These are phyloP conservation scores for Botrytis fragariae DNA, from an alignment of 2,329 filamentous ascomycete genomes.

Conservation along the genomic window DNA sequence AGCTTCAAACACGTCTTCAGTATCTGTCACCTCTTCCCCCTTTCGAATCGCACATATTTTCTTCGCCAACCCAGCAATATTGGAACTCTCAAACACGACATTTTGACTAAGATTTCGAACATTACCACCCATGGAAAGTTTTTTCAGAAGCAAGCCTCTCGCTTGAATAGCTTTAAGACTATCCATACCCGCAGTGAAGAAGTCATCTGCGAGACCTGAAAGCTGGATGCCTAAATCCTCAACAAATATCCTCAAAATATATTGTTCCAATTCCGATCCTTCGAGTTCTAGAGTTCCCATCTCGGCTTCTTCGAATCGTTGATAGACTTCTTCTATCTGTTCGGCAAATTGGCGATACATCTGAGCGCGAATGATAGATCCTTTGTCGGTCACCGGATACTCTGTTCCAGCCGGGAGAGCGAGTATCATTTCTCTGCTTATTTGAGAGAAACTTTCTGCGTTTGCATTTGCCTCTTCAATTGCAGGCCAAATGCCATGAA, in stretches of 20 bases:
- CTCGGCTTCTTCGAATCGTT: slow-evolving; percentile 31
- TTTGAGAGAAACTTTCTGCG: slow-evolving; percentile 50
- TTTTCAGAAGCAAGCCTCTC: slow-evolving; percentile 49
- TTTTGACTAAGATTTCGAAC: slow-evolving; percentile 48
- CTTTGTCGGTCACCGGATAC: slow-evolving; percentile 52
- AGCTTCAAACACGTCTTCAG: slow-evolving; percentile 32
- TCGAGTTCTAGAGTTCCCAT: slow-evolving; percentile 26
- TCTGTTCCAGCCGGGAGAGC: slow-evolving; percentile 44
- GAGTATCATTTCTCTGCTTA: slow-evolving; percentile 51
- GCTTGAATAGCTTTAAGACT: slow-evolving; percentile 56
- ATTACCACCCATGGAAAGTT: slow-evolving; percentile 48
- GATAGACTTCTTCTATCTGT: slow-evolving; percentile 44
- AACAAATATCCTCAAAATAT: slow-evolving; percentile 31
- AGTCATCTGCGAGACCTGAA: slow-evolving; percentile 44
- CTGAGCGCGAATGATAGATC: slow-evolving; percentile 50
- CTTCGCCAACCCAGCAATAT: slow-evolving; percentile 45
- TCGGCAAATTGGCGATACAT: slow-evolving; percentile 46
- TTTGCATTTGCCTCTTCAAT: slow-evolving; percentile 50
- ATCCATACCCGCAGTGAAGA: slow-evolving; percentile 57
- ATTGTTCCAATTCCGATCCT: slow-evolving; percentile 37
- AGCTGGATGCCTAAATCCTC: slow-evolving; percentile 9
- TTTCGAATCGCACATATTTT: slow-evolving; percentile 44
- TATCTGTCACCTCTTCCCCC: slow-evolving; percentile 27
- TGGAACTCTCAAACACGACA: slow-evolving; percentile 57
- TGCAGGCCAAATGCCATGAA: slow-evolving; percentile 48